Evolutionary conservation across 352 stramenopile genomes (phyloP), one percentile per base, ranked within the genome.

Genomic region (Phytophthora colocasiae): DNA sequence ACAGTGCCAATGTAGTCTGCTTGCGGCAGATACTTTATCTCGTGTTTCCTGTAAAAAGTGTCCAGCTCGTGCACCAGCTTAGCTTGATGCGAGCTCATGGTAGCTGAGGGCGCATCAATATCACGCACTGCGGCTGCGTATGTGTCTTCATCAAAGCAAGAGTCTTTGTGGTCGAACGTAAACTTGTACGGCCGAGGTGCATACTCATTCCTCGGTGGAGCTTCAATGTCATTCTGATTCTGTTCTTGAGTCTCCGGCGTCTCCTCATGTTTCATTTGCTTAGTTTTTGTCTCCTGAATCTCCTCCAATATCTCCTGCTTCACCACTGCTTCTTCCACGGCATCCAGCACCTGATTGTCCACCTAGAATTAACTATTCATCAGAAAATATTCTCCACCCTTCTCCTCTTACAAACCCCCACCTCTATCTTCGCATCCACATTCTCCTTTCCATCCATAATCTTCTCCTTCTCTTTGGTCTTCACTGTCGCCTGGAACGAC

Each of bases 61-160:
- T 91, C 87, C 29, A 93, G 53, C 48, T 95, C 87, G 4, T 69
- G 74, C 22, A 79, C 73, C 12, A 95, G 71, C 48, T 90, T 91
- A 32, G 73, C 66, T 27, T 81, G 78, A 22, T 87, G 70, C 15
- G 70, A 71, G 10, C 61, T 64, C 11, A 57, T 48, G 4, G 75
- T 69, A 15, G 53, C 46, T 15, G 66, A 77, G 15, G 57, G 65
- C 10, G 75, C 66, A 51, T 95, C 85, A 57, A 95, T 88, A 58
- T 92, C 86, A 26, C 48, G 55, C 43, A 95, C 71, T 10, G 78
- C 49, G 3, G 70, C 56, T 1, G 59, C 57, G 55, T 95, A 95
- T 26, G 75, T 84, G 3, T 77, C 50, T 51, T 83, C 59, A 58
- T 91, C 80, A 60, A 93, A 95, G n/a, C 86, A 88, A 12, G 85